These are phyloP conservation scores for Triticum timopheevii DNA, from an alignment of 176 grass and related monocot genomes.

Conservation along the genomic window DNA sequence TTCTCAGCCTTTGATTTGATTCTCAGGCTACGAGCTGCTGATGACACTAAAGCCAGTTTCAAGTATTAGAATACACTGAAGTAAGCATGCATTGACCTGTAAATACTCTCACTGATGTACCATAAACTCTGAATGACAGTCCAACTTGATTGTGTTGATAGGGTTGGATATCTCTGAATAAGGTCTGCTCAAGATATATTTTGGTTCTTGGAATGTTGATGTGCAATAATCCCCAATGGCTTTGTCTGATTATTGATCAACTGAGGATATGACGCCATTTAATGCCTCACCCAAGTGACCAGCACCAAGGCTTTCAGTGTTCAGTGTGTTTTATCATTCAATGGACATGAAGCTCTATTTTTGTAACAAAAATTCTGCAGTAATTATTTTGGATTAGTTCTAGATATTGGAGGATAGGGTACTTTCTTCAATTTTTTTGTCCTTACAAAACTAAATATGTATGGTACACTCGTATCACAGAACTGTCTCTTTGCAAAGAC, in stretches of 20 bases:
- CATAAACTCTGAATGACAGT: constrained; percentile 22
- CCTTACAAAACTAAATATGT: constrained; percentile 12
- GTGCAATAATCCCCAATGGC: neutral
- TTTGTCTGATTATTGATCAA: constrained; percentile 23
- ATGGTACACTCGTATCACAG: constrained; percentile 24
- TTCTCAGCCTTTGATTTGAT: constrained; percentile 33
- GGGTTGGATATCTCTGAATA: constrained; percentile 34
- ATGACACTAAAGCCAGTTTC: constrained; percentile 32
- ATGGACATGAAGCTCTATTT: constrained; percentile 34
- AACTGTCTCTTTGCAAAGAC: constrained; percentile 12
- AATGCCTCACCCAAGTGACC: constrained; percentile 1
- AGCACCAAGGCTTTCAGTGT: constrained; percentile 12
- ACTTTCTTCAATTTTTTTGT: constrained; percentile 42
- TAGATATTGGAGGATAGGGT: constrained; percentile 31
- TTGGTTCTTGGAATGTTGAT: constrained; percentile 38
- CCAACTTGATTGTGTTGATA: constrained; percentile 37
- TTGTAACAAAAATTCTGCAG: constrained; percentile 32
- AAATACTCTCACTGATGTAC: constrained; percentile 35
- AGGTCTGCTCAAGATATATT: constrained; percentile 34
- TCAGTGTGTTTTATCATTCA: constrained; percentile 2
- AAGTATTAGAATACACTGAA: constrained; percentile 34
- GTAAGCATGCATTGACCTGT: constrained; percentile 32
- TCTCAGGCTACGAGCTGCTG: constrained; percentile 28
- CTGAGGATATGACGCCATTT: constrained; percentile 25
- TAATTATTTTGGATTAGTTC: constrained; percentile 24